A percentile compares a stretch with the other conserved stretches of the same genome.
These are phyloP conservation scores for Brassica napus DNA, from an alignment of 345 rosid species.

Conservation along the genomic window DNA sequence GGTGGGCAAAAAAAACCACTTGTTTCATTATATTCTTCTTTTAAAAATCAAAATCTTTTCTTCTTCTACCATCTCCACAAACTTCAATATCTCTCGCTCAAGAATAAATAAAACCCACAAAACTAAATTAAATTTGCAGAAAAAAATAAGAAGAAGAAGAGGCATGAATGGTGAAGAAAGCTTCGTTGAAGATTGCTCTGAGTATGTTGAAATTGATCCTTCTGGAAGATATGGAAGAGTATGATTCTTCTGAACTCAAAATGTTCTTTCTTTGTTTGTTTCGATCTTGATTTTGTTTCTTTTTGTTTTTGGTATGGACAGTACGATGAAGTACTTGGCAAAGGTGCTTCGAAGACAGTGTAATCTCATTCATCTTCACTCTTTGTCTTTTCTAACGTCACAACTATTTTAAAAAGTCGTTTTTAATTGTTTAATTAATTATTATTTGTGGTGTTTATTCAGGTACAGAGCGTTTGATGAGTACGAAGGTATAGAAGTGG, in stretches of 20 bases:
- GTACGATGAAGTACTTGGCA: conserved; percentile 95
- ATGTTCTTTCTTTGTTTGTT: background rate
- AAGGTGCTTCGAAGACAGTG: conserved; percentile 97
- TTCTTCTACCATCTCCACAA: conserved; percentile 38
- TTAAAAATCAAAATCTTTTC: background rate
- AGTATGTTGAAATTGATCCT: conserved; percentile 92
- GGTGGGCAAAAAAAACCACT: conserved; percentile 33
- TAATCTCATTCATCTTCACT: conserved; percentile 46
- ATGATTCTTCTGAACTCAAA: conserved; percentile 1
- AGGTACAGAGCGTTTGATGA: conserved; percentile 93
- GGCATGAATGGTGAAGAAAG: conserved; percentile 40
- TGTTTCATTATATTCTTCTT: conserved; percentile 31
- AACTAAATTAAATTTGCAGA: too few relatives aligned
- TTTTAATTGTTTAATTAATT: background rate
- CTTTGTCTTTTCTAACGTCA: background rate
- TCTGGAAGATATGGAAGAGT: conserved; percentile 99
- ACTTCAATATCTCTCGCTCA: conserved; percentile 16
- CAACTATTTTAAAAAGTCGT: too few relatives aligned
- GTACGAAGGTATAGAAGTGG: conserved; percentile 91
- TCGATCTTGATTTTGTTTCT: background rate
- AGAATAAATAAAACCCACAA: background rate
- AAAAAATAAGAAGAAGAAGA: background rate
- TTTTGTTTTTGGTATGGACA: conserved; percentile 34
- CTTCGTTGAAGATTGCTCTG: conserved; percentile 45
- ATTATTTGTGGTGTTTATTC: background rate